A percentile compares a stretch with the other conserved stretches of the same genome.
Conservation (phyloP, 2,329 filamentous ascomycete genomes). For the Neoscytalidium dimidiatum region DNA sequence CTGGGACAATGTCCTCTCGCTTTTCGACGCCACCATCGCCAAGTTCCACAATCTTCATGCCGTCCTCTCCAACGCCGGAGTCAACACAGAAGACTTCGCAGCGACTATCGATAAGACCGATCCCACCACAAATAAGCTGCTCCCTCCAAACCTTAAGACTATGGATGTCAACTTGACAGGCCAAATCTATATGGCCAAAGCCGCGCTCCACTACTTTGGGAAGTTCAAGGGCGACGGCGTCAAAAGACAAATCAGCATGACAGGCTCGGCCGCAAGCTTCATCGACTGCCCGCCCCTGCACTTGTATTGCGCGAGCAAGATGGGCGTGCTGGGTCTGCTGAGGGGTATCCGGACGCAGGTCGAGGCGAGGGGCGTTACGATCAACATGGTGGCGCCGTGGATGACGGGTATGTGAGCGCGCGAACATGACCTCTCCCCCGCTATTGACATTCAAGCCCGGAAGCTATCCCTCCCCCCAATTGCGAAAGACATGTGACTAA, state of each 20-base stretch:
- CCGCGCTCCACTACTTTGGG: conserved; percentile 27
- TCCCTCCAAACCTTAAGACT: conserved; percentile 24
- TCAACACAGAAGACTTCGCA: conserved; percentile 20
- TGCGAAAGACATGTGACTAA: too few species aligned
- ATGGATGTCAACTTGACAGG: conserved; percentile 28
- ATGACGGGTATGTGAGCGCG: conserved; percentile 31
- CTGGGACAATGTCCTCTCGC: not conserved
- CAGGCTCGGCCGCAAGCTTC: conserved; percentile 26
- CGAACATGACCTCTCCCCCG: not conserved
- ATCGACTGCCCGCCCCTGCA: conserved; percentile 27
- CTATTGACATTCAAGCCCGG: not conserved
- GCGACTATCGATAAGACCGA: conserved; percentile 19
- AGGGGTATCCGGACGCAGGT: conserved; percentile 25
- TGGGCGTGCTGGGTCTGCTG: conserved; percentile 29
- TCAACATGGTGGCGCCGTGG: conserved; percentile 31
- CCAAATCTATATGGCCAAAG: conserved; percentile 27
- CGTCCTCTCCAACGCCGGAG: conserved; percentile 22
- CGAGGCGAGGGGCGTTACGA: conserved; percentile 23
- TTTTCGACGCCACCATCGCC: conserved; percentile 15
- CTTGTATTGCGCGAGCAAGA: conserved; percentile 29
- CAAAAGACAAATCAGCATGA: conserved; percentile 26
- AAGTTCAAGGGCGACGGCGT: conserved; percentile 18
- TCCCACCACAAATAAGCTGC: conserved; percentile 18
- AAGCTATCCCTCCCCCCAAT: too few species aligned
- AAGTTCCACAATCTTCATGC: conserved; percentile 18